phyloP scores from a whole-genome alignment of 2,329 filamentous ascomycete species.

The Daldinia sp. region DNA sequence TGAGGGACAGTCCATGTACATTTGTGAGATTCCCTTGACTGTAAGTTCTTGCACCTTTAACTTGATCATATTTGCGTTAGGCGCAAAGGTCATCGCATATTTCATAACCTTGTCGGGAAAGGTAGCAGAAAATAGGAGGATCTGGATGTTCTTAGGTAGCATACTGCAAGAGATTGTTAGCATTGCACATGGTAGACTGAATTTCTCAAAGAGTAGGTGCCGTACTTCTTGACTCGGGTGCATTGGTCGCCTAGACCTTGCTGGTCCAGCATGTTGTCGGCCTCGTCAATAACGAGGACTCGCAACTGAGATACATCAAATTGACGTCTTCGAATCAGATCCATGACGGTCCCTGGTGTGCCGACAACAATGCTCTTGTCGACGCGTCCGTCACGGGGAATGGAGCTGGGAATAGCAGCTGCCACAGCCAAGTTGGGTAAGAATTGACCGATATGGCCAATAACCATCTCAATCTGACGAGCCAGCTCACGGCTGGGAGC shows the following conservation, averaged over 20 bases:
- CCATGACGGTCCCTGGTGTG: constrained; percentile 92
- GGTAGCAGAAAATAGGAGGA: constrained; percentile 95
- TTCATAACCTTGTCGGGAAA: constrained; percentile 86
- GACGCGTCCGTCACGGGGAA: constrained; percentile 76
- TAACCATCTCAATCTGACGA: constrained; percentile 90
- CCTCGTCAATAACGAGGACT: constrained; percentile 93
- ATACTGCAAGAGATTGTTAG: constrained; percentile 65
- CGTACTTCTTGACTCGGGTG: constrained; percentile 85
- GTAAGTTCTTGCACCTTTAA: constrained; percentile 92
- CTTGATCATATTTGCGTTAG: constrained; percentile 86
- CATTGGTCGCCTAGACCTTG: constrained; percentile 97
- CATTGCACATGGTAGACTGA: constrained; percentile 7
- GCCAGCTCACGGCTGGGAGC: constrained; percentile 95
- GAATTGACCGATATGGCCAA: constrained; percentile 86
- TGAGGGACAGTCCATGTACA: constrained; percentile 92
- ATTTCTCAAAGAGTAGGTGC: constrained; percentile 28
- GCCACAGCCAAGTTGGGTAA: constrained; percentile 80
- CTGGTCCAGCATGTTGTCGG: constrained; percentile 98
- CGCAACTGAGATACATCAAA: constrained; percentile 79
- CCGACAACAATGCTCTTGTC: constrained; percentile 87
- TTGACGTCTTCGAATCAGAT: constrained; percentile 81
- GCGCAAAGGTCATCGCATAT: constrained; percentile 87
- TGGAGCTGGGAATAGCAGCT: constrained; percentile 84
- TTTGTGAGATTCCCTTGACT: constrained; percentile 96
- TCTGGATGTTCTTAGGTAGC: constrained; percentile 81